phyloP scores from a whole-genome alignment of 768 basidiomycete genomes.

The Trametes cubensis region DNA sequence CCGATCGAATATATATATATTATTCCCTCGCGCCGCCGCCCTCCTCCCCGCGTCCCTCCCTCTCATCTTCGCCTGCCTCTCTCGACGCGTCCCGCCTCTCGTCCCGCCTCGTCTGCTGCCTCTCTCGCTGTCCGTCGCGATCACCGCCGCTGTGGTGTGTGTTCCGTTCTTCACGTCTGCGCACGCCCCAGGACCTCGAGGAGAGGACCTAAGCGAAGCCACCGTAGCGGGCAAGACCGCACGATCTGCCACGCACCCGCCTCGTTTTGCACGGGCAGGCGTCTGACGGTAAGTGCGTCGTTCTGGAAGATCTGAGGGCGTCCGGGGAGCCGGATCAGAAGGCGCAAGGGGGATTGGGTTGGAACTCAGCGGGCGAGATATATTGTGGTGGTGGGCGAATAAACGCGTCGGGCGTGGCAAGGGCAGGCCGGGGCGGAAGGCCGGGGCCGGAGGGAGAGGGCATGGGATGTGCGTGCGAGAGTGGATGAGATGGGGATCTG shows the following conservation, averaged over 20 bases:
- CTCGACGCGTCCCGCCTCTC: background rate
- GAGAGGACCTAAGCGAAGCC: slow-evolving; percentile 4
- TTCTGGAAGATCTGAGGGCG: background rate
- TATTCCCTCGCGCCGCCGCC: background rate
- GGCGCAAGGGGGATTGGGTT: background rate
- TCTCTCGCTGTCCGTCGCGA: background rate
- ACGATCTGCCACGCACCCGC: slow-evolving; percentile 5
- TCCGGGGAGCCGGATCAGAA: slow-evolving; percentile 23
- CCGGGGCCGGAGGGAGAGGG: background rate
- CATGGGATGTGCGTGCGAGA: too few relatives aligned
- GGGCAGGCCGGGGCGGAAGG: background rate
- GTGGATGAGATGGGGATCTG: too few relatives aligned
- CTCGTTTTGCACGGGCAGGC: slow-evolving; percentile 15
- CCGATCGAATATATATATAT: too few relatives aligned
- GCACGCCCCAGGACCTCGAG: slow-evolving; percentile 3
- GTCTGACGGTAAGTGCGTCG: slow-evolving; percentile 10
- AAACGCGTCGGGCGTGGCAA: background rate
- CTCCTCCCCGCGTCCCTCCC: background rate
- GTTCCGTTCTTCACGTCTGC: background rate
- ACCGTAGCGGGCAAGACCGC: background rate
- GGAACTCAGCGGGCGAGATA: slow-evolving; percentile 2
- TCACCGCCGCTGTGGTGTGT: too few relatives aligned
- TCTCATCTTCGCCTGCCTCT: background rate
- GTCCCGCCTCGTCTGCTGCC: background rate
- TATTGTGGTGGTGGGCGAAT: background rate